Evolutionary conservation across 2,329 filamentous ascomycete species (phyloP).

Genomic region (Penicillium expansum): DNA sequence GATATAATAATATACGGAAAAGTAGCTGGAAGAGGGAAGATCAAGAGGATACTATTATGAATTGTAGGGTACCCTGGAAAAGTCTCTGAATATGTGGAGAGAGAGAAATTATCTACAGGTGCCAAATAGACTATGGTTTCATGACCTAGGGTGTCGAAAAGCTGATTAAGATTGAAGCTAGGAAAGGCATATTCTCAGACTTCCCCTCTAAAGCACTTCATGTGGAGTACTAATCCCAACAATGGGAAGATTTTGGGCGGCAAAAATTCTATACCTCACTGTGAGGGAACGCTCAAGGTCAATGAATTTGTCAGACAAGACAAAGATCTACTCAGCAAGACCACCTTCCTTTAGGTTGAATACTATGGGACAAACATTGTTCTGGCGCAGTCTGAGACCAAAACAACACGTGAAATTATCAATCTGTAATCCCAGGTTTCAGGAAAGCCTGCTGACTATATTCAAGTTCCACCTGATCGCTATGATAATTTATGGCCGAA

Average conservation of each 20-base stretch:
- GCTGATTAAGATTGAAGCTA: conserved; percentile 39
- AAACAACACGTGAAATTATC: background rate
- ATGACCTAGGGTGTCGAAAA: conserved; percentile 27
- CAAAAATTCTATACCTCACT: conserved; percentile 40
- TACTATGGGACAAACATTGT: conserved; percentile 38
- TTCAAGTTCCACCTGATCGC: conserved; percentile 26
- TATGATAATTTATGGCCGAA: conserved; percentile 32
- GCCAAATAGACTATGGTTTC: too few relatives aligned
- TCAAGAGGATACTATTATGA: too few relatives aligned
- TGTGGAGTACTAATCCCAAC: conserved; percentile 49
- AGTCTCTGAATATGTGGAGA: too few relatives aligned
- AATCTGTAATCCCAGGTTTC: background rate
- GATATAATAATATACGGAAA: too few relatives aligned
- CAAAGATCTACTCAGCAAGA: conserved; percentile 37
- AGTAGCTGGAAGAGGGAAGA: too few relatives aligned
- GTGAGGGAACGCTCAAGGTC: conserved; percentile 44
- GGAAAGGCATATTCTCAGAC: conserved; percentile 41
- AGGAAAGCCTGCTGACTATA: conserved; percentile 15
- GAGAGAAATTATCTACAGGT: too few relatives aligned
- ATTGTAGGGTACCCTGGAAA: too few relatives aligned
- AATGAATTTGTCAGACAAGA: conserved; percentile 41
- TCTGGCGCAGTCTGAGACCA: background rate
- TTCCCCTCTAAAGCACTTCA: conserved; percentile 43
- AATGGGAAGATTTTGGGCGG: conserved; percentile 32
- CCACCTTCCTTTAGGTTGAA: conserved; percentile 41